These are phyloP conservation scores for Penicillium argentinense DNA, from an alignment of 495 filamentous ascomycete species.

Conservation along the genomic window DNA sequence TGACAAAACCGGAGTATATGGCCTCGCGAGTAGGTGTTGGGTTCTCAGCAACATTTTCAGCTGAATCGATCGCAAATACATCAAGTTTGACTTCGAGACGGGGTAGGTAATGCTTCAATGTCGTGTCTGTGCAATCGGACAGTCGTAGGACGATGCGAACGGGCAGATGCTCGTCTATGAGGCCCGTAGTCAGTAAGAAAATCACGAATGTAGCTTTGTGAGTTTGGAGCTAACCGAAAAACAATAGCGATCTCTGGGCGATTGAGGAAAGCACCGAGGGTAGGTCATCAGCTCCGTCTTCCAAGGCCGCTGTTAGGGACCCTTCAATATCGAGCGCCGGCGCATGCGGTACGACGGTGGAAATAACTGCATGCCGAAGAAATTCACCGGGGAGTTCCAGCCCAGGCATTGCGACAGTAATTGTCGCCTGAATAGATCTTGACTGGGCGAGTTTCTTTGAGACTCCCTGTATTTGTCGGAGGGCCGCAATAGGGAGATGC, in stretches of 20 bases:
- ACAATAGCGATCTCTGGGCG: constrained; percentile 53
- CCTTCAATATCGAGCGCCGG: constrained; percentile 66
- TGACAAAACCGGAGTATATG: constrained; percentile 62
- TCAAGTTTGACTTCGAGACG: constrained; percentile 69
- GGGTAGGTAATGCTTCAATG: constrained; percentile 58
- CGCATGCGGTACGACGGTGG: constrained; percentile 74
- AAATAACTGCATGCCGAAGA: constrained; percentile 69
- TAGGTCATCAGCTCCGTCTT: constrained; percentile 46
- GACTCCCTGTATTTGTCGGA: background rate
- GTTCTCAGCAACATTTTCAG: constrained; percentile 44
- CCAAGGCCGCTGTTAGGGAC: constrained; percentile 48
- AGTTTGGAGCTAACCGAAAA: constrained; percentile 64
- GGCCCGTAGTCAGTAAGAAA: constrained; percentile 64
- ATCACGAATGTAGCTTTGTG: constrained; percentile 3
- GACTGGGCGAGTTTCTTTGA: background rate
- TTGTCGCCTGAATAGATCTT: constrained; percentile 21
- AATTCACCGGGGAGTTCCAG: constrained; percentile 55
- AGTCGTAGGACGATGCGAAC: constrained; percentile 72
- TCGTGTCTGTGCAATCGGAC: constrained; percentile 58
- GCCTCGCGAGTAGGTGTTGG: constrained; percentile 57
- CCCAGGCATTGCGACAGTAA: constrained; percentile 38
- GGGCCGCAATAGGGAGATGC: constrained; percentile 17
- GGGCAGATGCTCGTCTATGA: constrained; percentile 73
- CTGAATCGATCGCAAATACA: constrained; percentile 65
- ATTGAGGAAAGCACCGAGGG: constrained; percentile 49